Evolutionary conservation across 176 grass and related monocot genomes (phyloP).

Genomic region (Hsuehochloa calcarea): DNA sequence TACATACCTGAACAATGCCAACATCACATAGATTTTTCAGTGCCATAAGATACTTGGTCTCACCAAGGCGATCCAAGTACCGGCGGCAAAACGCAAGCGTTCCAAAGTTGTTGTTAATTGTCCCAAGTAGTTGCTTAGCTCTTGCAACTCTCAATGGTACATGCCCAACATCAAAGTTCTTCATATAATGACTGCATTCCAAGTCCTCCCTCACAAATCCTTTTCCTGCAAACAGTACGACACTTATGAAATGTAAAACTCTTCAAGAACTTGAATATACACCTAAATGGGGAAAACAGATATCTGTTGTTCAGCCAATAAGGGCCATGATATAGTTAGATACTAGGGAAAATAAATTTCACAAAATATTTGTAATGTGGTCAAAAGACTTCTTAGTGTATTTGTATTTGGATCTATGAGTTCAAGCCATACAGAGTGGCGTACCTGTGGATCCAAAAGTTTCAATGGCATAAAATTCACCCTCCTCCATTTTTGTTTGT

Average conservation of each 20-base stretch:
- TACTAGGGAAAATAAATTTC: background rate
- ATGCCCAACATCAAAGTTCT: slow-evolving; percentile 89
- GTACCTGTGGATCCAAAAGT: slow-evolving; percentile 96
- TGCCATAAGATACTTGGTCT: slow-evolving; percentile 96
- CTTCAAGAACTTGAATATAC: background rate
- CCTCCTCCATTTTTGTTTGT: slow-evolving; percentile 98
- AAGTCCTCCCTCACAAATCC: slow-evolving; percentile 91
- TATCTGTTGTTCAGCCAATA: background rate
- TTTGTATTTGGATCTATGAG: background rate
- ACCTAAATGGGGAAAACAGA: background rate
- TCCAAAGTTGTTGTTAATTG: slow-evolving; percentile 94
- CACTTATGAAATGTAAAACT: slow-evolving; percentile 1
- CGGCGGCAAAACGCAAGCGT: slow-evolving; percentile 92
- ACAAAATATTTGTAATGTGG: background rate
- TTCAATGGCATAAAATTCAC: slow-evolving; percentile 96
- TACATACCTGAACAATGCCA: slow-evolving; percentile 72
- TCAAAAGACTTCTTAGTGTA: background rate
- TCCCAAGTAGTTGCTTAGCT: slow-evolving; percentile 87
- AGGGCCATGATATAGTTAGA: background rate
- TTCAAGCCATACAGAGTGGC: background rate
- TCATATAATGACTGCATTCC: slow-evolving; percentile 99
- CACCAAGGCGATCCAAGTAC: slow-evolving; percentile 85
- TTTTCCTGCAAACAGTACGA: slow-evolving; percentile 51
- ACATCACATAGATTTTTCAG: slow-evolving; percentile 87
- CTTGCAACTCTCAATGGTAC: slow-evolving; percentile 81